Conservation (phyloP, 192 early-diverging fungal genomes). For the Entomortierella beljakovae region DNA sequence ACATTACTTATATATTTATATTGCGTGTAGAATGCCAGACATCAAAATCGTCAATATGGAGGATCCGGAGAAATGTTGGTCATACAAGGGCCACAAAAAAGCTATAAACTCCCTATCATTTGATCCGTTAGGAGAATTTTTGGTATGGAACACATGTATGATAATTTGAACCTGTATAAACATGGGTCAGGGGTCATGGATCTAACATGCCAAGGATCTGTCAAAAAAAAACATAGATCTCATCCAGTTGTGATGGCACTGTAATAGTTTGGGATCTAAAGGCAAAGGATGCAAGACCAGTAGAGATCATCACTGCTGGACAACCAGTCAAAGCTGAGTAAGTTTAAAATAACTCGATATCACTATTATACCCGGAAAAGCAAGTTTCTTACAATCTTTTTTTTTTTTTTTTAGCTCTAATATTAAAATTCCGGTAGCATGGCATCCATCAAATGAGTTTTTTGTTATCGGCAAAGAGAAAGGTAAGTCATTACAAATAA, state of each 20-base stretch:
- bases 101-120: constrained; percentile 37
- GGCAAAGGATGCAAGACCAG: constrained; percentile 14
- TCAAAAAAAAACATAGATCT: constrained; percentile 10
- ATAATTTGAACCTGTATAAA: not conserved
- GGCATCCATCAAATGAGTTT: constrained; percentile 43
- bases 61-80: constrained; percentile 32
- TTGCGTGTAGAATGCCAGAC: constrained; percentile 5
- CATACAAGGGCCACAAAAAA: constrained; percentile 46
- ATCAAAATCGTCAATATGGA: constrained; percentile 47
- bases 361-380: too few species aligned
- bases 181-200: not conserved
- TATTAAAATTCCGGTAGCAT: constrained; percentile 25
- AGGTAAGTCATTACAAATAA: constrained; percentile 2
- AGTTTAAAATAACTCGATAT: not conserved
- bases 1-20: not conserved
- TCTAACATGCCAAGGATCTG: not conserved
- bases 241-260: constrained; percentile 46
- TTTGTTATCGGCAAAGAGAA: constrained; percentile 47
- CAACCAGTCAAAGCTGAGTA: constrained; percentile 29
- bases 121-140: constrained; percentile 38
- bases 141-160: constrained; percentile 6
- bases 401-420: constrained; percentile 7
- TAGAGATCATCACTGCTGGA: constrained; percentile 22
- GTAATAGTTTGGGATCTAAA: constrained; percentile 41
- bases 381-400: not conserved